Conservation (phyloP, 139 green algal genomes). For the Mesotaenium endlicherianum region DNA sequence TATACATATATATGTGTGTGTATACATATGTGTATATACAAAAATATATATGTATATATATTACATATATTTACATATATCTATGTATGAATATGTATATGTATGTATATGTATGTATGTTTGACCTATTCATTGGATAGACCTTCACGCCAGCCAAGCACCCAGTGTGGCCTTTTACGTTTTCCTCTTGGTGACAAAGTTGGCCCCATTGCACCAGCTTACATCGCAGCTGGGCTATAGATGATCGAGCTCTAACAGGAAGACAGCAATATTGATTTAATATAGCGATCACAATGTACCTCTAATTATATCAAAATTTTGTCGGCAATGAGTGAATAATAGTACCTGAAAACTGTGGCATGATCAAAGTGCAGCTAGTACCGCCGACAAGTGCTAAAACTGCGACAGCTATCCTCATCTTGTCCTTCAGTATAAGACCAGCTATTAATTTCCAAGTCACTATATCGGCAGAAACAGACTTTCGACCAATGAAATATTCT, state of each 20-base stretch:
- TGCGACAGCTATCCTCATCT: background rate
- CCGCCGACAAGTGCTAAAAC: background rate
- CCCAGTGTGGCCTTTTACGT: background rate
- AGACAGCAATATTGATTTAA: background rate
- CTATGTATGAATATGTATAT: too few species aligned
- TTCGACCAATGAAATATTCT: too few species aligned
- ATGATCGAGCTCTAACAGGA: background rate
- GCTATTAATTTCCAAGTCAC: too few species aligned
- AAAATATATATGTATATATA: too few species aligned
- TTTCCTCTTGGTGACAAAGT: background rate
- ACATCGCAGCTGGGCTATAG: background rate
- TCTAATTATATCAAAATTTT: background rate
- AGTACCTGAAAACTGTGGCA: conserved; percentile 1
- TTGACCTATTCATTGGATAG: too few species aligned
- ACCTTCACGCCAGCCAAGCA: too few species aligned
- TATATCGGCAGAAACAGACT: too few species aligned
- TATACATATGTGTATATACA: too few species aligned
- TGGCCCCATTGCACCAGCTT: background rate
- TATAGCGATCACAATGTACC: background rate
- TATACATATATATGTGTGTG: too few species aligned
- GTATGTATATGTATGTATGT: too few species aligned
- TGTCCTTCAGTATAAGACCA: too few species aligned
- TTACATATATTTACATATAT: too few species aligned
- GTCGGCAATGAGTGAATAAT: background rate
- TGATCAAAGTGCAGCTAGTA: background rate